Percentiles rank a stretch among this genome's conserved stretches.
Evolutionary conservation across 352 stramenopile species (phyloP).

Genomic region (Globisporangium camurandrum): DNA sequence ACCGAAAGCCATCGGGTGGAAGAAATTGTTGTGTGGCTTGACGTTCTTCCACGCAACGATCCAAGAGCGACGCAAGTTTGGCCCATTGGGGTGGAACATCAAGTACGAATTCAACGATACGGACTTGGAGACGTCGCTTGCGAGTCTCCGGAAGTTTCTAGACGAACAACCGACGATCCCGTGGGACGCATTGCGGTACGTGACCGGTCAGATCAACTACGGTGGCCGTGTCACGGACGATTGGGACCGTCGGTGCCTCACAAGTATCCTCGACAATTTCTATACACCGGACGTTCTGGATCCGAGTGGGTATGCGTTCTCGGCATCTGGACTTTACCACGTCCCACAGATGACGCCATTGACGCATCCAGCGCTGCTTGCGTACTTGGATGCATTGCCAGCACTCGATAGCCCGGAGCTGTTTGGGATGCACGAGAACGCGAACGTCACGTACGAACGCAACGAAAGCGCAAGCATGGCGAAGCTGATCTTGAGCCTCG

Average conservation of each 20-base stretch:
- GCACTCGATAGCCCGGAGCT: conserved; percentile 88
- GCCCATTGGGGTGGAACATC: conserved; percentile 93
- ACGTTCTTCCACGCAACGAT: conserved; percentile 94
- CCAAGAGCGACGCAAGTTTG: conserved; percentile 92
- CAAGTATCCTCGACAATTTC: conserved; percentile 90
- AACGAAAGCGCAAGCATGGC: conserved; percentile 88
- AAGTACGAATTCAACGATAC: conserved; percentile 95
- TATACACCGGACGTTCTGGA: conserved; percentile 81
- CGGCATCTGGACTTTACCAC: conserved; percentile 81
- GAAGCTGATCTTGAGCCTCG: conserved; percentile 82
- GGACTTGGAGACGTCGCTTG: conserved; percentile 91
- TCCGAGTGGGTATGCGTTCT: conserved; percentile 84
- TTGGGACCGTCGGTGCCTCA: conserved; percentile 91
- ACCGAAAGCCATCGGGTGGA: conserved; percentile 69
- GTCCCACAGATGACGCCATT: conserved; percentile 38
- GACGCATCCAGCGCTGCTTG: conserved; percentile 41
- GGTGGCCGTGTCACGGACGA: conserved; percentile 94
- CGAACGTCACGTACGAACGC: conserved; percentile 91
- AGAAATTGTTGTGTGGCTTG: conserved; percentile 85
- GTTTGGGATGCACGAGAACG: conserved; percentile 96
- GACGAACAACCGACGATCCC: conserved; percentile 87
- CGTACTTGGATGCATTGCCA: conserved; percentile 83
- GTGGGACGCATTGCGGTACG: conserved; percentile 91
- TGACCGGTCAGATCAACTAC: conserved; percentile 95
- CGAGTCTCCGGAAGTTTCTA: conserved; percentile 87